Percentiles rank a stretch among this genome's conserved stretches.
Evolutionary conservation across 1,284 basidiomycete species (phyloP).

Genomic region (Fomitopsis palustris): DNA sequence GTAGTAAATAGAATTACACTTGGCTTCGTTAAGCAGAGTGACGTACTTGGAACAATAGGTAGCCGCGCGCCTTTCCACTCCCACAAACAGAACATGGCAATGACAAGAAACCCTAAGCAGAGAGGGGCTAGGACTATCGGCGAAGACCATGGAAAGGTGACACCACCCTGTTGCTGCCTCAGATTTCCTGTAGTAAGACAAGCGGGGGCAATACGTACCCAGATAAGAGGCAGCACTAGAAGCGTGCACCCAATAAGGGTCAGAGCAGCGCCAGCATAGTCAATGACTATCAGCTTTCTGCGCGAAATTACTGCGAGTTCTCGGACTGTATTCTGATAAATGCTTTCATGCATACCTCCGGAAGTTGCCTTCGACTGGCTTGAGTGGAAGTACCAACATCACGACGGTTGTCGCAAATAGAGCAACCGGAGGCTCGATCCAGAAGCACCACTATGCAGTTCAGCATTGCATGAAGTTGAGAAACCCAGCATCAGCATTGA

Average conservation of each 20-base stretch:
- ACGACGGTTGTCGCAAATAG: slow-evolving; percentile 50
- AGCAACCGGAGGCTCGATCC: slow-evolving; percentile 63
- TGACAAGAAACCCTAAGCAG: slow-evolving; percentile 50
- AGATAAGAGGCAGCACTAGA: slow-evolving; percentile 68
- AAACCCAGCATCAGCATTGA: slow-evolving; percentile 9
- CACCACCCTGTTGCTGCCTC: slow-evolving; percentile 50
- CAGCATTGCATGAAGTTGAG: background rate
- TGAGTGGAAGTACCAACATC: slow-evolving; percentile 61
- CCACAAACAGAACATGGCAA: slow-evolving; percentile 62
- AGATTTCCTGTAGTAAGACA: background rate
- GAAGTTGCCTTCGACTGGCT: slow-evolving; percentile 58
- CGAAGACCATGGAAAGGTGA: slow-evolving; percentile 67
- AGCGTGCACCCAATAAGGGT: slow-evolving; percentile 59
- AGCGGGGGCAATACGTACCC: slow-evolving; percentile 40
- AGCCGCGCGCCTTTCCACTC: slow-evolving; percentile 69
- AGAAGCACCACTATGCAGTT: slow-evolving; percentile 52
- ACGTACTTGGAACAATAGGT: slow-evolving; percentile 65
- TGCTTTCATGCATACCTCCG: slow-evolving; percentile 29
- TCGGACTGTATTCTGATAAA: background rate
- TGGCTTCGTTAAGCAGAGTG: too few species aligned
- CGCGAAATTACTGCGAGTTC: background rate
- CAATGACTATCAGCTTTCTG: slow-evolving; percentile 64
- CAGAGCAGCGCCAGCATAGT: slow-evolving; percentile 60
- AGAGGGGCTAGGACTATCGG: slow-evolving; percentile 61
- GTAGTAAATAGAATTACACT: background rate